These are phyloP conservation scores for Diutina mesorugosa DNA, from an alignment of 1,139 yeast genomes.

Conservation along the genomic window DNA sequence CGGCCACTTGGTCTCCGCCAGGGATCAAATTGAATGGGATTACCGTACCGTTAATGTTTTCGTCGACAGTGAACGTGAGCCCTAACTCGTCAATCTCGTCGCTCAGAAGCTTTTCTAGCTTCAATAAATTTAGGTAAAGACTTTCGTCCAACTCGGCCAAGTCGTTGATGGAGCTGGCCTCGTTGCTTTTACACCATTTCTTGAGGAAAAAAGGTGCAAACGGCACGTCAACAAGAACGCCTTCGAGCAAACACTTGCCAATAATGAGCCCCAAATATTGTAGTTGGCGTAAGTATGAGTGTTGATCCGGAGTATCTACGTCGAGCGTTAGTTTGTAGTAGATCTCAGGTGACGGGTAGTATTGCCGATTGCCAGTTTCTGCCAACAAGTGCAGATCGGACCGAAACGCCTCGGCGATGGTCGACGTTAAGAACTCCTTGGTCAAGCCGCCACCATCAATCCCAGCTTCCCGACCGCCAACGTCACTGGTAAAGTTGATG, in stretches of 20 bases:
- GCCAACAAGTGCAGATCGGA: conserved; percentile 29
- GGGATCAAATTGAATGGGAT: conserved; percentile 46
- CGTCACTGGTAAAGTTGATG: conserved; percentile 51
- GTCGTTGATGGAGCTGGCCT: conserved; percentile 65
- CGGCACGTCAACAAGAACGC: conserved; percentile 65
- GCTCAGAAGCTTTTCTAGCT: conserved; percentile 42
- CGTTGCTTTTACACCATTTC: conserved; percentile 22
- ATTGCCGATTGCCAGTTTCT: conserved; percentile 40
- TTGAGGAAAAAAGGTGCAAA: conserved; percentile 83
- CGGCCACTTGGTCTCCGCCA: conserved; percentile 40
- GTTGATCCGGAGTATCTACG: conserved; percentile 17
- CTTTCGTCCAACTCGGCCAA: conserved; percentile 58
- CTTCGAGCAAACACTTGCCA: conserved; percentile 86
- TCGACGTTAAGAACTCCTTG: conserved; percentile 73
- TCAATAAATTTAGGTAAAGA: conserved; percentile 51
- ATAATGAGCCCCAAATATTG: conserved; percentile 68
- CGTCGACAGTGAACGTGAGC: conserved; percentile 51
- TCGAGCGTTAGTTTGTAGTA: conserved; percentile 16
- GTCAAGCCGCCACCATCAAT: conserved; percentile 97
- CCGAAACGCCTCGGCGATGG: conserved; percentile 56
- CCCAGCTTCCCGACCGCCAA: conserved; percentile 77
- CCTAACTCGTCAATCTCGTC: conserved; percentile 48
- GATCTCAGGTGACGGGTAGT: conserved; percentile 65
- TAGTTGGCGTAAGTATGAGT: conserved; percentile 24
- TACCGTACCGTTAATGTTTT: conserved; percentile 22